Evolutionary conservation across 2,329 filamentous ascomycete species (phyloP).

Genomic region (Rhynchosporium graminicola): DNA sequence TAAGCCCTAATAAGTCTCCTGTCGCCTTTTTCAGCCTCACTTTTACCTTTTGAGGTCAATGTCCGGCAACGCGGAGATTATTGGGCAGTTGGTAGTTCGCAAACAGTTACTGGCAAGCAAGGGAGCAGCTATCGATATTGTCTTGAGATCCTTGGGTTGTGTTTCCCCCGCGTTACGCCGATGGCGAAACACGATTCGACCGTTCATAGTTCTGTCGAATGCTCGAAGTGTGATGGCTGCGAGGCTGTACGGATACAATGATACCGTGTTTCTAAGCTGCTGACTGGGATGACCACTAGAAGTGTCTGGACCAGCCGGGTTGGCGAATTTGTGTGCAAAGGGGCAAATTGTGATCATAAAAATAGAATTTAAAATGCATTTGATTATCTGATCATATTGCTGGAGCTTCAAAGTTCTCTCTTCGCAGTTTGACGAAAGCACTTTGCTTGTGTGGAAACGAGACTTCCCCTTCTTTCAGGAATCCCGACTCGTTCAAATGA

Average conservation of each 20-base stretch:
- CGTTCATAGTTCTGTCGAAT: background rate
- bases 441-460: slow-evolving; percentile 91
- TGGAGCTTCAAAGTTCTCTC: slow-evolving; percentile 79
- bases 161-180: background rate
- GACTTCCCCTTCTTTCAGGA: slow-evolving; percentile 83
- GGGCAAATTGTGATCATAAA: background rate
- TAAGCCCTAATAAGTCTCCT: slow-evolving; percentile 1
- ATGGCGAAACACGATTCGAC: background rate
- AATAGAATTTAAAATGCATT: background rate
- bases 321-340: background rate
- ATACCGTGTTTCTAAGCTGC: background rate
- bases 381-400: slow-evolving; percentile 38
- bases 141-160: background rate
- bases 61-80: slow-evolving; percentile 4
- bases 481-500: slow-evolving; percentile 74
- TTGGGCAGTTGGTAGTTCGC: background rate
- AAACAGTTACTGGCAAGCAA: background rate
- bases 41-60: background rate
- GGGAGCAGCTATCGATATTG: slow-evolving; percentile 2
- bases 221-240: background rate
- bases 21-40: slow-evolving; percentile 13
- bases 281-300: background rate
- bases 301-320: background rate
- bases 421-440: slow-evolving; percentile 76
- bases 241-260: background rate